Evolutionary conservation across 164 flowering plant species (phyloP).

Genomic region (Tinospora cordifolia): DNA sequence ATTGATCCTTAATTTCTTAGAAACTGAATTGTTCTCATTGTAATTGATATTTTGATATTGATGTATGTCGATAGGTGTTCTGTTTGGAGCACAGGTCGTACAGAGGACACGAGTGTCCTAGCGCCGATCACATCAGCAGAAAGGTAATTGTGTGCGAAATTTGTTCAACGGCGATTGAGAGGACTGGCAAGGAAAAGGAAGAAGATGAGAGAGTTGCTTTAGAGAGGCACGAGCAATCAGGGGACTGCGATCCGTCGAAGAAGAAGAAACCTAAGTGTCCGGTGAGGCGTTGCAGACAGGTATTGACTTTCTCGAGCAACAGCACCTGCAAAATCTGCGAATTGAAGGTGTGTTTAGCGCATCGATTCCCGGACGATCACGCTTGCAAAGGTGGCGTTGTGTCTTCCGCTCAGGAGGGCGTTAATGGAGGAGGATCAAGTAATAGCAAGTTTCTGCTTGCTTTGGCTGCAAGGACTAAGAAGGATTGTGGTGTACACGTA

Average conservation of each 20-base stretch:
- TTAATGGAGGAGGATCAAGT: not conserved
- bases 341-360: slow-evolving; percentile 63
- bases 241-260: slow-evolving; percentile 65
- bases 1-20: not conserved
- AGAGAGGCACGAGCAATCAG: slow-evolving; percentile 53
- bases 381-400: slow-evolving; percentile 24
- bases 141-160: slow-evolving; percentile 59
- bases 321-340: slow-evolving; percentile 55
- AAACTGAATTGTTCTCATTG: no score
- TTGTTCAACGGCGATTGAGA: slow-evolving; percentile 68
- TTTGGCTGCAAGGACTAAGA: slow-evolving; percentile 41
- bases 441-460: slow-evolving; percentile 50
- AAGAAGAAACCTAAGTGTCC: slow-evolving; percentile 73
- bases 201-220: slow-evolving; percentile 36
- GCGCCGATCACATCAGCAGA: slow-evolving; percentile 50
- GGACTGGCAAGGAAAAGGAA: slow-evolving; percentile 28
- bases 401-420: slow-evolving; percentile 3
- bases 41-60: no score
- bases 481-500: slow-evolving; percentile 33
- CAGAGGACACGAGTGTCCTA: slow-evolving; percentile 69
- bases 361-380: slow-evolving; percentile 79
- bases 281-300: slow-evolving; percentile 58
- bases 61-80: slow-evolving; percentile 37
- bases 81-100: slow-evolving; percentile 72
- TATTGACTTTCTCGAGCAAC: slow-evolving; percentile 62